Conservation (phyloP, 2,329 filamentous ascomycete genomes). For the Claviceps sp. region DNA sequence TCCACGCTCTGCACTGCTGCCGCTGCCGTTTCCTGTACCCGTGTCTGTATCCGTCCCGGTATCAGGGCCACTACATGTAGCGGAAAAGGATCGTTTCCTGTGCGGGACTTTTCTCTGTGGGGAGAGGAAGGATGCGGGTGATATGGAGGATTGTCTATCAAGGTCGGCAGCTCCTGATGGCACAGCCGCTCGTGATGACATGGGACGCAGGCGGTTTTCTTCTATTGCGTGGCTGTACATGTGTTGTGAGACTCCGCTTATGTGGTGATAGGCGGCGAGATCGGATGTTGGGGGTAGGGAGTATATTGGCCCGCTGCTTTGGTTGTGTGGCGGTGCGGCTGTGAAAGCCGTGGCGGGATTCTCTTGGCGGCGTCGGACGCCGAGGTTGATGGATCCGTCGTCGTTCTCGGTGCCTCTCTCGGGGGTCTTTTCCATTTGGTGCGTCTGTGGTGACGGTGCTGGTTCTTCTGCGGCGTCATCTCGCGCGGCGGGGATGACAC, state of each 20-base stretch:
- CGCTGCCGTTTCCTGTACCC: constrained; percentile 26
- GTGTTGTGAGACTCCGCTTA: constrained; percentile 24
- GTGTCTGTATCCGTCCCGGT: constrained; percentile 15
- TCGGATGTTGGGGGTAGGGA: constrained; percentile 29
- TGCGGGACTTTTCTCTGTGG: constrained; percentile 23
- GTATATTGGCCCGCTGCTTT: constrained; percentile 29
- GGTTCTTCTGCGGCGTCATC: constrained; percentile 37
- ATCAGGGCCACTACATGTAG: constrained; percentile 37
- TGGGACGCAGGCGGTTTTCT: constrained; percentile 45
- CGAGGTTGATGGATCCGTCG: constrained; percentile 52
- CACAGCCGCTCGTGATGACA: constrained; percentile 20
- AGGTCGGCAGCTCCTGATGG: constrained; percentile 22
- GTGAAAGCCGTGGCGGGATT: constrained; percentile 30
- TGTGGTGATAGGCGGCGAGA: constrained; percentile 38
- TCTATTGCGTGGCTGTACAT: constrained; percentile 31
- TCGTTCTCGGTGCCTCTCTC: constrained; percentile 46
- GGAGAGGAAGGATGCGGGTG: constrained; percentile 46
- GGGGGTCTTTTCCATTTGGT: constrained; percentile 21
- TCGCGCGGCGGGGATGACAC: constrained; percentile 69
- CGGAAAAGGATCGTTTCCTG: constrained; percentile 55
- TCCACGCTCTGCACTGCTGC: constrained; percentile 26
- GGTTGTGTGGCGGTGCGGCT: constrained; percentile 27
- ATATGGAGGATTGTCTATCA: constrained; percentile 44
- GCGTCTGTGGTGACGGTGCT: constrained; percentile 28
- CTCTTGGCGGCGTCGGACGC: constrained; percentile 35